phyloP scores from a whole-genome alignment of 495 filamentous ascomycete species.

The Penicillium waksmanii region DNA sequence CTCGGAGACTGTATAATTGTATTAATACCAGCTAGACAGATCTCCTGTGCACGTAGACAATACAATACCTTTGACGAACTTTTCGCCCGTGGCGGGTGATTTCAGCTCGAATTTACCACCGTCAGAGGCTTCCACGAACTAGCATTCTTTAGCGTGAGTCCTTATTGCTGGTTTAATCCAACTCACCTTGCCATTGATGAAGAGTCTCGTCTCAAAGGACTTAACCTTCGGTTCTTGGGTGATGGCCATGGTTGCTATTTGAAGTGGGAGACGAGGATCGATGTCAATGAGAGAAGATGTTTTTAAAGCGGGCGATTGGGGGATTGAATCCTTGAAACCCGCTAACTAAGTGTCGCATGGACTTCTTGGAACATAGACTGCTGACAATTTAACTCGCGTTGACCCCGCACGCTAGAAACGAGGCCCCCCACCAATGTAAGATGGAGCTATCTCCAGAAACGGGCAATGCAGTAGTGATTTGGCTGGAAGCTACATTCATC shows the following conservation, averaged over 20 bases:
- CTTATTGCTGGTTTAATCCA: background rate
- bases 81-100: constrained; percentile 22
- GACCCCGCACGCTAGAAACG: background rate
- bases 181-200: constrained; percentile 26
- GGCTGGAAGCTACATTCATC: background rate
- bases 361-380: background rate
- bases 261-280: background rate
- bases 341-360: background rate
- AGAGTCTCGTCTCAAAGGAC: constrained; percentile 25
- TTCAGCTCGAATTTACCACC: constrained; percentile 20
- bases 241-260: constrained; percentile 7
- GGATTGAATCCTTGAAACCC: too few species aligned
- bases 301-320: too few species aligned
- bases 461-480: background rate
- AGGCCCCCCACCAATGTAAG: background rate
- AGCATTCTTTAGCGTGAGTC: constrained; percentile 2
- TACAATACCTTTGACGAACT: constrained; percentile 20
- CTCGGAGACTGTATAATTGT: constrained; percentile 34
- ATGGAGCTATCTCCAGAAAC: background rate
- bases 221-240: constrained; percentile 15
- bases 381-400: background rate
- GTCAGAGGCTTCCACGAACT: constrained; percentile 30
- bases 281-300: too few species aligned
- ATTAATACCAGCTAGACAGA: background rate
- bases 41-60: background rate